Conservation (phyloP, 306 rosid species). For the Castanopsis chinensis region DNA sequence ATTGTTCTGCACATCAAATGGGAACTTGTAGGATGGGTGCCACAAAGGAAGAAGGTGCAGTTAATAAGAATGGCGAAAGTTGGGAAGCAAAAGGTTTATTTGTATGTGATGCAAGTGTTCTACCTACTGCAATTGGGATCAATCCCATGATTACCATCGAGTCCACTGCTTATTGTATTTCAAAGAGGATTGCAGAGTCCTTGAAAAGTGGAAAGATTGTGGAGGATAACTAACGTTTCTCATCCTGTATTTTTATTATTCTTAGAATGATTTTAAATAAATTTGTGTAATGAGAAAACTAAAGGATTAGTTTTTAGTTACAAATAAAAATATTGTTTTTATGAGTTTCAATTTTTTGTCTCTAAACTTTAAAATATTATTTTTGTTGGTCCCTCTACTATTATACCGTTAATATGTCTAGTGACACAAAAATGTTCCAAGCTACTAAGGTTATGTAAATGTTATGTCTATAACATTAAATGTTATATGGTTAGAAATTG, state of each 20-base stretch:
- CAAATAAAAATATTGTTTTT: too few relatives aligned
- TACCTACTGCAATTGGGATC: constrained; percentile 83
- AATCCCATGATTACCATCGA: constrained; percentile 95
- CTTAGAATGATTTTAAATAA: background rate
- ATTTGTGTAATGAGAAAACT: background rate
- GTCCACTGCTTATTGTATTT: constrained; percentile 81
- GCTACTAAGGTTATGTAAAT: too few relatives aligned
- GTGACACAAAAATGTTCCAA: too few relatives aligned
- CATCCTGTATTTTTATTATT: background rate
- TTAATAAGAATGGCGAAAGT: constrained; percentile 78
- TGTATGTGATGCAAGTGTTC: constrained; percentile 87
- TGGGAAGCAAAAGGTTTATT: constrained; percentile 89
- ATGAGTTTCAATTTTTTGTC: too few relatives aligned
- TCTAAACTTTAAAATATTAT: too few relatives aligned
- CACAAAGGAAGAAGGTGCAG: constrained; percentile 62
- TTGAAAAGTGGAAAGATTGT: constrained; percentile 20
- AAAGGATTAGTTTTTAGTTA: background rate
- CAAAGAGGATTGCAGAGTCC: constrained; percentile 65
- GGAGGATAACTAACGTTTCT: background rate
- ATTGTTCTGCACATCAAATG: constrained; percentile 79
- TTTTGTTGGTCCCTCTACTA: too few relatives aligned
- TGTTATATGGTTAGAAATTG: too few relatives aligned
- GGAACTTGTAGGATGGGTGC: constrained; percentile 77
- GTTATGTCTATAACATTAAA: too few relatives aligned
- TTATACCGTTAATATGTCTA: too few relatives aligned